Conservation (phyloP, 139 green algal species). For the Monoraphidium neglectum region DNA sequence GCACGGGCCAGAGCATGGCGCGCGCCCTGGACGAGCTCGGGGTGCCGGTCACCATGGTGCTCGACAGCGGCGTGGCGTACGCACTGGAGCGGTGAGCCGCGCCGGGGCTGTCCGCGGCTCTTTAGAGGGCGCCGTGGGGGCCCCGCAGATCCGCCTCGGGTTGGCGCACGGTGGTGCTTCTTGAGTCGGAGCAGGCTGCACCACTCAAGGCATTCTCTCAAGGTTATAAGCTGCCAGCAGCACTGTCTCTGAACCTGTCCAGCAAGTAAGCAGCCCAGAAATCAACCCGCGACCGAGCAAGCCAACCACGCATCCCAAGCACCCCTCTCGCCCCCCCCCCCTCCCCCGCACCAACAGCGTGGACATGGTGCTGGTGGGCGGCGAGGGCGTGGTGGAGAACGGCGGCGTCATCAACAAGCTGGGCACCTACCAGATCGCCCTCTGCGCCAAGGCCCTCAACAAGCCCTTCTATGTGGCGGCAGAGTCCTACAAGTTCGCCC, state of each 20-base stretch:
- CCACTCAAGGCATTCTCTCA: no score
- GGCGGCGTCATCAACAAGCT: conserved; percentile 97
- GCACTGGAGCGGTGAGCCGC: conserved; percentile 28
- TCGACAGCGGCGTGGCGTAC: conserved; percentile 86
- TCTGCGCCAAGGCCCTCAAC: conserved; percentile 69
- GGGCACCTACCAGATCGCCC: conserved; percentile 71
- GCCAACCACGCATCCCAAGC: neutral
- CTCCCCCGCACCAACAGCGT: conserved; percentile 45
- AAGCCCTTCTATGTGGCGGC: conserved; percentile 95
- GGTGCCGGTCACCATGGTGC: conserved; percentile 81
- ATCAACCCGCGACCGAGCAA: neutral
- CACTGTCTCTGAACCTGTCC: no score
- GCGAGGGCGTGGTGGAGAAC: conserved; percentile 94
- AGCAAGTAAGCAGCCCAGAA: neutral
- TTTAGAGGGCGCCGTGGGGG: no score
- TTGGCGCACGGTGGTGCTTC: no score
- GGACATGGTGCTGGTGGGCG: conserved; percentile 92
- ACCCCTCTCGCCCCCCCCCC: neutral
- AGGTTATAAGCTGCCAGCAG: no score
- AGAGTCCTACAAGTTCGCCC: conserved; percentile 95
- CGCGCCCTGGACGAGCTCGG: conserved; percentile 66
- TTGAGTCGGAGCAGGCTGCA: no score
- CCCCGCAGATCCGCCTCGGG: no score
- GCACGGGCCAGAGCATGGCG: conserved; percentile 78
- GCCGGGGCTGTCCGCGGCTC: no score